Conservation (phyloP, 2,329 filamentous ascomycete genomes). For the Neonectria sp. region DNA sequence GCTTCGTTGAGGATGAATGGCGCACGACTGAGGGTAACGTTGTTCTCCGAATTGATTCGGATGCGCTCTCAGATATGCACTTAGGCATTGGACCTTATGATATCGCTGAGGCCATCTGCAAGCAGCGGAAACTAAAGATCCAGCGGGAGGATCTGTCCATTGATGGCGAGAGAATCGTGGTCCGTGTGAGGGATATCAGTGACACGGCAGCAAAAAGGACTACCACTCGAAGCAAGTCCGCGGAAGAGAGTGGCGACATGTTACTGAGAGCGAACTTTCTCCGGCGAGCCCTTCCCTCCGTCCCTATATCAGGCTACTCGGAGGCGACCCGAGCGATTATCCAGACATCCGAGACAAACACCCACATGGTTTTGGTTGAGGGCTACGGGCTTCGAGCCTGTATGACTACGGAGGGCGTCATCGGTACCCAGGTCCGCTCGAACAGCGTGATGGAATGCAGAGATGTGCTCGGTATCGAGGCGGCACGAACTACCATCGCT, state of each 20-base stretch:
- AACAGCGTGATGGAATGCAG: conserved; percentile 94
- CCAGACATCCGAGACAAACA: conserved; percentile 80
- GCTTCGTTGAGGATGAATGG: conserved; percentile 91
- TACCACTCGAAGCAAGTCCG: conserved; percentile 60
- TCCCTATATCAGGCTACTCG: conserved; percentile 92
- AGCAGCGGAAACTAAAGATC: conserved; percentile 87
- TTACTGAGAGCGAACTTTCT: conserved; percentile 87
- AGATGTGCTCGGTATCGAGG: conserved; percentile 94
- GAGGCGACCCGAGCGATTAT: conserved; percentile 91
- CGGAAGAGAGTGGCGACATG: conserved; percentile 63
- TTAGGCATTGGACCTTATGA: conserved; percentile 83
- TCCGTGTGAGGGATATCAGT: conserved; percentile 76
- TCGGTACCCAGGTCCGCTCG: conserved; percentile 80
- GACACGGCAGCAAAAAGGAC: conserved; percentile 64
- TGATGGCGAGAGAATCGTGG: conserved; percentile 75
- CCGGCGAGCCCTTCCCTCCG: conserved; percentile 83
- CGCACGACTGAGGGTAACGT: conserved; percentile 82
- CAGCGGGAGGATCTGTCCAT: conserved; percentile 76
- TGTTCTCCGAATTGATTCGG: conserved; percentile 84
- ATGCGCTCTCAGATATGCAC: conserved; percentile 84
- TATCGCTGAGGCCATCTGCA: conserved; percentile 83
- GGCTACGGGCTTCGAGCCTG: conserved; percentile 91
- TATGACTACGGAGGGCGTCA: conserved; percentile 94
- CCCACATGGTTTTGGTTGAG: conserved; percentile 87
- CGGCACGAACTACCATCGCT: conserved; percentile 90